Evolutionary conservation across 352 stramenopile genomes (phyloP), one percentile per base, ranked within the genome.

Genomic region (Phytopythium boreale): DNA sequence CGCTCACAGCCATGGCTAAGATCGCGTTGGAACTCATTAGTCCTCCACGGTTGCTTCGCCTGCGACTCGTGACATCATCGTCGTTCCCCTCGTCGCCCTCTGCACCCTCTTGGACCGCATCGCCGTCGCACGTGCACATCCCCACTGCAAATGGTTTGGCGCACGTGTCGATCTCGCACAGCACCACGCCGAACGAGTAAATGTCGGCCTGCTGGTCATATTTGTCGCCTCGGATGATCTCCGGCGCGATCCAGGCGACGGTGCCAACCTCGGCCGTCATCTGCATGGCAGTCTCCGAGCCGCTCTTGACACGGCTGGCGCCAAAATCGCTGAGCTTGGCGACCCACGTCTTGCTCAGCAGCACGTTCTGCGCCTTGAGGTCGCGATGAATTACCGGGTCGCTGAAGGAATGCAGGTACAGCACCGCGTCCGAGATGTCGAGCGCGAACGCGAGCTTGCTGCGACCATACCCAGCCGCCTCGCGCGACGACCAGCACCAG

Each of bases 281-380:
- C 51, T 74, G 67, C 26, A 52, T 52, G 0, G 50, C 67, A 22
- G 67, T 63, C 27, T 69, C 68, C 22, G 67, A 77, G 47, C 65
- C 61, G 7, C 52, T 56, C 27, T 69, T 67, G n/a, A 62, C 62
- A 8, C 77, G 78, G 55, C 77, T 86, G 14, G 81, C 69, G n/a
- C 77, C 77, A 70, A 89, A 89, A 58, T 89, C 80, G 24, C 71
- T 83, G 37, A 87, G 62, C 60, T 87, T 89, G 51, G 77, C 75
- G 15, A 77, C 66, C 70, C 66, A 75, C 44, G 74, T 74, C 31
- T 70, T 78, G 60, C 64, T 80, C 17, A 89, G 51, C 29, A 89
- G 59, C 52, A 89, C 76, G 52, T 87, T 89, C 61, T 81, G 68
- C 8, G 80, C 70, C 53, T 89, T 89, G 31, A 89, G 31, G 57